Evolutionary conservation across 768 basidiomycete species (phyloP).

Genomic region (Suillus subluteus): DNA sequence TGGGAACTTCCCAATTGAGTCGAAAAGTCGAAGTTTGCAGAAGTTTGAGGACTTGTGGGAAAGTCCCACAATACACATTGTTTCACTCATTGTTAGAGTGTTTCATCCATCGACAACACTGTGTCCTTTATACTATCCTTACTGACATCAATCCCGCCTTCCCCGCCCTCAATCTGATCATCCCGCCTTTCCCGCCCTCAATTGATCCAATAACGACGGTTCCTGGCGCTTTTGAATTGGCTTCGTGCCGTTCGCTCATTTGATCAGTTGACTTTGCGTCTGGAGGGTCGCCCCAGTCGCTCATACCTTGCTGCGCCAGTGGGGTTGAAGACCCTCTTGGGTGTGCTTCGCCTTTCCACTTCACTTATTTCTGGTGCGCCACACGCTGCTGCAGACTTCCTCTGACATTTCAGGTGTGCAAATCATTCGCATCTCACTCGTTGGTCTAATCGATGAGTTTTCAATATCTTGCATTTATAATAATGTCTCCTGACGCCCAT

Average conservation of each 20-base stretch:
- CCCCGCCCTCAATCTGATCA: neutral
- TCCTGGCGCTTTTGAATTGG: neutral
- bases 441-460: neutral
- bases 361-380: neutral
- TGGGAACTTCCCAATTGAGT: conserved; percentile 3
- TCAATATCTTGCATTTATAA: neutral
- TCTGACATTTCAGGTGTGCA: neutral
- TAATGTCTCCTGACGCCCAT: neutral
- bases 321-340: conserved; percentile 5
- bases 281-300: neutral
- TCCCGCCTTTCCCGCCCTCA: neutral
- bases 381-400: neutral
- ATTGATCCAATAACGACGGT: neutral
- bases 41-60: neutral
- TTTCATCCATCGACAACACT: neutral
- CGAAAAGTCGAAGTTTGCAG: neutral
- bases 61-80: neutral
- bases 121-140: neutral
- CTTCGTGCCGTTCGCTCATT: neutral
- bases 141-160: no score
- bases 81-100: neutral
- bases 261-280: neutral
- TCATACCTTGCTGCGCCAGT: neutral
- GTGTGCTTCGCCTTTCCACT: no score
- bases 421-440: neutral